A percentile compares a stretch with the other conserved stretches of the same genome.
phyloP scores from a whole-genome alignment of 2,329 filamentous ascomycete genomes.

The Acrocalymma vagum region DNA sequence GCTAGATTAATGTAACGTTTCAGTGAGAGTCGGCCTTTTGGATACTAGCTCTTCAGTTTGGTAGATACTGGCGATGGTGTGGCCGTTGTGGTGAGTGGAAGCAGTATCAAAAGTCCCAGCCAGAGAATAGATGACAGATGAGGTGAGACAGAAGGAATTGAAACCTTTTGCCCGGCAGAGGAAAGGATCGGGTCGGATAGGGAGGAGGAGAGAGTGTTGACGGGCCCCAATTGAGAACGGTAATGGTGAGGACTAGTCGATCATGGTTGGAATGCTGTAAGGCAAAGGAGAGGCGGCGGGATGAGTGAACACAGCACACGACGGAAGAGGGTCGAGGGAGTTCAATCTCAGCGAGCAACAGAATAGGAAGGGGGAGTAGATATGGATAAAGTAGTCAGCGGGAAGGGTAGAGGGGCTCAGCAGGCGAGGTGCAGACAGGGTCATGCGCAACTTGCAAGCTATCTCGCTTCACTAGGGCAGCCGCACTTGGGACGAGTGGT shows the following conservation, averaged over 20 bases:
- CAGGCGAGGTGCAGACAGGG: constrained; percentile 31
- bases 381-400: constrained; percentile 43
- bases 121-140: constrained; percentile 6
- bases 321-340: constrained; percentile 13
- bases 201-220: constrained; percentile 25
- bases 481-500: constrained; percentile 33
- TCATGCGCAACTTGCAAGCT: constrained; percentile 44
- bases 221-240: constrained; percentile 23
- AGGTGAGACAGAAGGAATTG: constrained; percentile 8
- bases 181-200: constrained; percentile 15
- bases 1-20: no score
- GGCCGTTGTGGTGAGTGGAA: no score
- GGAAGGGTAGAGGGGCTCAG: constrained; percentile 33
- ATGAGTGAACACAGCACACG: constrained; percentile 23
- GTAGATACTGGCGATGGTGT: background rate
- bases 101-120: no score
- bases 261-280: constrained; percentile 27
- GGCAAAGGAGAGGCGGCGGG: constrained; percentile 25
- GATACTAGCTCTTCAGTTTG: no score
- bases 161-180: constrained; percentile 4
- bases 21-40: no score
- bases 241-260: constrained; percentile 32
- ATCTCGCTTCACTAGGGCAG: constrained; percentile 40
- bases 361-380: constrained; percentile 30
- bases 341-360: constrained; percentile 15